These are phyloP conservation scores for Leishmania aethiopica DNA, from an alignment of 208 protist species.

Conservation along the genomic window DNA sequence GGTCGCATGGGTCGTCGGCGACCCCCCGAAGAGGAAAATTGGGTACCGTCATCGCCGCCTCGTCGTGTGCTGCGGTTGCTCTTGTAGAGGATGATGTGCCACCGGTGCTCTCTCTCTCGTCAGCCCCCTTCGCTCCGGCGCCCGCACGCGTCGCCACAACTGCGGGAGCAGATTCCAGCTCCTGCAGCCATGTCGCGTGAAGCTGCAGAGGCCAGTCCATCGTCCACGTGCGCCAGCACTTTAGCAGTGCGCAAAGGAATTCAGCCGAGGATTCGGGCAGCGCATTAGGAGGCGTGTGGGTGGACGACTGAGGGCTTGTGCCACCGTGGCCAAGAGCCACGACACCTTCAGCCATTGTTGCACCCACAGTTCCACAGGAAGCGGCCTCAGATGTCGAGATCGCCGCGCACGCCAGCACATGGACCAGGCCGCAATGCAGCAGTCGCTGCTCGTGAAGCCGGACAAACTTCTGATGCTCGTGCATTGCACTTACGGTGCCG, in stretches of 20 bases:
- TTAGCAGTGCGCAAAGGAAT: constrained; percentile 18
- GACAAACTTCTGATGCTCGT: constrained; percentile 1
- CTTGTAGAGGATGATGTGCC: background rate
- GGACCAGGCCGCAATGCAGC: background rate
- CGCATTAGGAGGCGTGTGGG: background rate
- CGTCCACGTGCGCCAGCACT: constrained; percentile 29
- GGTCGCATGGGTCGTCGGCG: background rate
- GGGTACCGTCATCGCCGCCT: background rate
- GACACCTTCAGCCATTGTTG: background rate
- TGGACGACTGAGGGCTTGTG: background rate
- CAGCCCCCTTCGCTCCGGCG: background rate
- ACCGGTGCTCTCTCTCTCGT: background rate
- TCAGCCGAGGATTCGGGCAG: background rate
- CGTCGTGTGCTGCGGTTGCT: background rate
- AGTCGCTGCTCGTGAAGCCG: constrained; percentile 8
- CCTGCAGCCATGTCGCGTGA: background rate
- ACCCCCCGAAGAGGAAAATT: background rate
- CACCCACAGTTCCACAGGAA: background rate
- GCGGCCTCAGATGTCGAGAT: background rate
- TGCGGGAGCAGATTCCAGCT: background rate
- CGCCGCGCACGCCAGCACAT: background rate
- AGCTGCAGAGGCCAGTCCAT: background rate
- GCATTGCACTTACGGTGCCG: background rate
- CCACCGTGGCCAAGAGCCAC: background rate
- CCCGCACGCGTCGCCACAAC: no score